phyloP scores from a whole-genome alignment of 164 flowering plant genomes.

The Piper longum region DNA sequence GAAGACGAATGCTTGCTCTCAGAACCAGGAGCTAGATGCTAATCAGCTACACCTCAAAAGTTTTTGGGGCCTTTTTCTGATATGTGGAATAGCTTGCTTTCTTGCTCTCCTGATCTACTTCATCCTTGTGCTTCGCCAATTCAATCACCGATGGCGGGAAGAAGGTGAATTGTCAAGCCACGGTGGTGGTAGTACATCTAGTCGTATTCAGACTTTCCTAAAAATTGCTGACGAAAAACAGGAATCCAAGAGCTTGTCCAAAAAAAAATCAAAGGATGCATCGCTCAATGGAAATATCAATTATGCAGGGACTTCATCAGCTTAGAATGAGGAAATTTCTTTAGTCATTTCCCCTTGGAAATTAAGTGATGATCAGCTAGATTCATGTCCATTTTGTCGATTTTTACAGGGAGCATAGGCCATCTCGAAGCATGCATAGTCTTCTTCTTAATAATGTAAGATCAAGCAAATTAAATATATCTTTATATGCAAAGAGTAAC shows the following conservation, averaged over 20 bases:
- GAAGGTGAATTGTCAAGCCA: constrained; percentile 14
- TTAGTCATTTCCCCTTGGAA: neutral
- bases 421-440: neutral
- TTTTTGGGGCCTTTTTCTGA: constrained; percentile 71
- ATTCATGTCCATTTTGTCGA: neutral
- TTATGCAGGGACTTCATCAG: neutral
- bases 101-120: constrained; percentile 48
- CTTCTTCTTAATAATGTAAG: neutral
- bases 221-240: constrained; percentile 40
- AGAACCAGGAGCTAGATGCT: constrained; percentile 17
- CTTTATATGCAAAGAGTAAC: no score
- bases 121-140: constrained; percentile 24
- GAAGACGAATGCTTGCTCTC: constrained; percentile 24
- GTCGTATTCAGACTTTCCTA: constrained; percentile 34
- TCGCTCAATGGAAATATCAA: neutral
- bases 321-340: neutral
- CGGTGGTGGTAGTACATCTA: constrained; percentile 15
- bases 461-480: no score
- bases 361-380: neutral
- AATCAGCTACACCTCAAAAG: constrained; percentile 49
- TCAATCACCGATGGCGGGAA: constrained; percentile 18
- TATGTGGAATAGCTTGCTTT: constrained; percentile 51
- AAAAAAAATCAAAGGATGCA: neutral
- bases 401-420: no score
- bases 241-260: neutral